Evolutionary conservation across 2,329 filamentous ascomycete species (phyloP), one percentile per base, ranked within the genome.

Genomic region (Epichloe sibirici): DNA sequence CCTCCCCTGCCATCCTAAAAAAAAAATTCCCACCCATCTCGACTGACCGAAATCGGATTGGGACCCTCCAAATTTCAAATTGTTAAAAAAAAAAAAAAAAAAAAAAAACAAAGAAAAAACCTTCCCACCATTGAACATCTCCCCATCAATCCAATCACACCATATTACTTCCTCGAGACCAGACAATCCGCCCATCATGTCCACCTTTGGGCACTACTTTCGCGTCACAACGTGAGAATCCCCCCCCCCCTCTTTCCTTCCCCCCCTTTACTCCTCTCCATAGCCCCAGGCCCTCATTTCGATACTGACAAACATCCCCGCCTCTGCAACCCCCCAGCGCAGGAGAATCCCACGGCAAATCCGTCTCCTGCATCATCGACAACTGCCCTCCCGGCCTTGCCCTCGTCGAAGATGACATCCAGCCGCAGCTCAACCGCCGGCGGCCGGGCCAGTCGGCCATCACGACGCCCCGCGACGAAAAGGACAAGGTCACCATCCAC

Each of bases 361-460:
- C 86, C 35, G 90, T 97, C 63, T 90, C 90, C 65, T 94, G 88
- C 74, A 96, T 97, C 63, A 85, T 97, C 70, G 91, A 97, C 67
- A 90, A 90, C 62, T 87, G 83, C 65, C 93, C 91, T 38, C 90
- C 93, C 13, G 88, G 88, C 62, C 85, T 97, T 77, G 74, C 83
- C 62, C 82, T 97, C 68, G 86, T 81, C 57, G 90, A 95, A 70
- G 76, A 74, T 51, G 88, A 94, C 65, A 94, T 97, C 66, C 91
- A 98, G 72, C 90, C 90, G 48, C 90, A 96, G 72, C 88, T 97
- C 81, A 94, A 86, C 43, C 85, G 91, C 58, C 81, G 91, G 56
- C 81, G 91, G 55, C 91, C 91, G 5, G 91, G 91, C 45, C 91
- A 98, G 71, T 88, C 83, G 60, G 82, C 83, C 57, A 86, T 97